phyloP scores from a whole-genome alignment of 2,329 filamentous ascomycete species.

The Thielaviopsis populi region DNA sequence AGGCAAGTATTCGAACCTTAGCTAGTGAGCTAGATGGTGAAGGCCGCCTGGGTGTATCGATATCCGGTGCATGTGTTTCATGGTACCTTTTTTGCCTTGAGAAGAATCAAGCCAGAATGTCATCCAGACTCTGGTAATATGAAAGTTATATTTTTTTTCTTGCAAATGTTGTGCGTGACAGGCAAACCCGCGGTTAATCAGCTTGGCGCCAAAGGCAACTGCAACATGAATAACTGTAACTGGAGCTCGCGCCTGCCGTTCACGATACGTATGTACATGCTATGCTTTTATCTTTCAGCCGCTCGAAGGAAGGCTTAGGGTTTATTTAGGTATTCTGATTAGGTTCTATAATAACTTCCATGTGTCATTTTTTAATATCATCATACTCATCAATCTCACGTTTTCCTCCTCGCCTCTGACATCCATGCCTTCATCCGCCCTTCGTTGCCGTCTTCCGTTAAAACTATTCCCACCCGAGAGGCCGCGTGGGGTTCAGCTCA shows the following conservation, averaged over 20 bases:
- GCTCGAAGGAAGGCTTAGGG: too few relatives aligned
- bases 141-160: too few relatives aligned
- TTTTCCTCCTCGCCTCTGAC: neutral
- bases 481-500: neutral
- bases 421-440: neutral
- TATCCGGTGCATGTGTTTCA: neutral
- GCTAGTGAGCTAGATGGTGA: neutral
- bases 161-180: neutral
- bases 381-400: neutral
- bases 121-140: too few relatives aligned
- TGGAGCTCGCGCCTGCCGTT: neutral
- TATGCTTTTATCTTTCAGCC: too few relatives aligned
- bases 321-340: too few relatives aligned
- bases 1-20: neutral
- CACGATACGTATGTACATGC: neutral
- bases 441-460: neutral
- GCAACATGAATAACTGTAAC: neutral
- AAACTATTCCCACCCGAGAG: neutral
- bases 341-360: too few relatives aligned
- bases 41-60: neutral
- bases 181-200: neutral
- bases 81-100: neutral
- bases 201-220: neutral
- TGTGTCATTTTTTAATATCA: too few relatives aligned
- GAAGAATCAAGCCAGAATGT: too few relatives aligned